Evolutionary conservation across 2,329 filamentous ascomycete genomes (phyloP).

Genomic region (Cladosporium sp.): DNA sequence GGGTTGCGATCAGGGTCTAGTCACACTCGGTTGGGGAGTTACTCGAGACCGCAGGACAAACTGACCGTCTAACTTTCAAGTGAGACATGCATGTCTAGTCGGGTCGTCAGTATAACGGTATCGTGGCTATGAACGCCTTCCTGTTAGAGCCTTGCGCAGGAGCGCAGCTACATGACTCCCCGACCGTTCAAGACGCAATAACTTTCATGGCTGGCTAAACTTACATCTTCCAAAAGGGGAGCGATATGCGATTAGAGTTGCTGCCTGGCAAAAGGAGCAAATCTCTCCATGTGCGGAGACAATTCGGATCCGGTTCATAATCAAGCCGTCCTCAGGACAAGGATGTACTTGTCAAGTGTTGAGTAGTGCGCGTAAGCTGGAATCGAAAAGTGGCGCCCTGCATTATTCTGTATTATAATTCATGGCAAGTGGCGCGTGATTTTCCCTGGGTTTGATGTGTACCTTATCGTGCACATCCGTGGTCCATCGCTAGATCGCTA

Average conservation of each 20-base stretch:
- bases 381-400: background rate
- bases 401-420: background rate
- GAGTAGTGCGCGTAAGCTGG: background rate
- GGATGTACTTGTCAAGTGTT: background rate
- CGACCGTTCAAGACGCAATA: background rate
- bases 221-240: background rate
- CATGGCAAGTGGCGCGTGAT: background rate
- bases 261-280: background rate
- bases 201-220: background rate
- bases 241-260: background rate
- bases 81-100: background rate
- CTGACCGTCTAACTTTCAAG: background rate
- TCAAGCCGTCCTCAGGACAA: background rate
- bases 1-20: background rate
- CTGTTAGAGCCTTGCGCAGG: background rate
- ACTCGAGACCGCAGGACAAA: background rate
- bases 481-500: background rate
- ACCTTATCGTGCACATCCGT: background rate
- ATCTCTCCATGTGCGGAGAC: background rate
- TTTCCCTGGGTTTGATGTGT: background rate
- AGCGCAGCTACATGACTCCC: background rate
- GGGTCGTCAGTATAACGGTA: background rate
- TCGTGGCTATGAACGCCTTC: background rate
- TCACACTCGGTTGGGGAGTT: background rate
- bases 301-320: background rate